Evolutionary conservation across 495 filamentous ascomycete genomes (phyloP), one percentile per base, ranked within the genome.

Genomic region (Neurospora tetrasperma): DNA sequence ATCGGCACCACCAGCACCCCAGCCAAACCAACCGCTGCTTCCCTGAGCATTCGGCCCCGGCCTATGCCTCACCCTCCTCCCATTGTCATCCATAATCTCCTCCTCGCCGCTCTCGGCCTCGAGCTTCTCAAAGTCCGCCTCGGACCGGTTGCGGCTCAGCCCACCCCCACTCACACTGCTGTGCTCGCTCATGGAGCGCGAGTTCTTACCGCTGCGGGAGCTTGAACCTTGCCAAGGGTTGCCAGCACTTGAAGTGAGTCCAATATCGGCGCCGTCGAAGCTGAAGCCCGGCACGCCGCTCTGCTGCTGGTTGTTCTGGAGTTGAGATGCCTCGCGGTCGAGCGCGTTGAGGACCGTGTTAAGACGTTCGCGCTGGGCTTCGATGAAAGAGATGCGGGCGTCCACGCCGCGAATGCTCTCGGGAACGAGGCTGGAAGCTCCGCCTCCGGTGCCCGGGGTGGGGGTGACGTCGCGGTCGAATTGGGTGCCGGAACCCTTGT

Each of bases 41-140:
- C 54, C 54, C 54, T 62, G 54, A 16, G 54, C 31, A 62, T 62
- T 62, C 54, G 54, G 54, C 54, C 27, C 54, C 27, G 54, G 54
- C 23, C 54, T 62, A 31, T 62, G 54, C 54, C 54, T 62, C 23
- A 62, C 12, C 23, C 54, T 62, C 23, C 54, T 31, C 23, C 54
- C 54, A 16, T 62, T 62, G 12, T 62, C 54, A 62, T 62, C 54
- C 54, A 31, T 62, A 62, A 62, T 62, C 54, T 62, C 86, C 48
- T 86, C 87, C 42, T 80, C 84, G 2, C 86, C 85, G 75, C 91
- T 91, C 71, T 92, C 90, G n/a, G 86, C 85, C 44, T 93, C 90
- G 74, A 97, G 90, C 77, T 91, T 90, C 77, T 95, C 92, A 78
- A 97, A 97, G 73, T 94, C 93, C 43, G 85, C 86, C 75, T 93